A percentile compares a stretch with the other conserved stretches of the same genome.
Evolutionary conservation across 2,329 filamentous ascomycete genomes (phyloP).

Genomic region (Claviceps fusiformis): DNA sequence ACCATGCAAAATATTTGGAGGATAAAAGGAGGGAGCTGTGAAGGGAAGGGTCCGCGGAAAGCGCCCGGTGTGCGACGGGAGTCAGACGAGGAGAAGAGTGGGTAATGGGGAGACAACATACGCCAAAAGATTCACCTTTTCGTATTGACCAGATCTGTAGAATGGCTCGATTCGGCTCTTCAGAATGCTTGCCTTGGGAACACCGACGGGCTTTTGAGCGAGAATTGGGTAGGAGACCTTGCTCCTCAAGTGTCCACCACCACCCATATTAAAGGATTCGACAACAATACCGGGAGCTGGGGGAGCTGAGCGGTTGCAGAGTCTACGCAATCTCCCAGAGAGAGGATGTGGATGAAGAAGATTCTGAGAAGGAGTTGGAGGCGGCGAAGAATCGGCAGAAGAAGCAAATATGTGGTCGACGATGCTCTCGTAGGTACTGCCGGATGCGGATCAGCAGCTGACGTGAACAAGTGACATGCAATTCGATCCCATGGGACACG

Average conservation of each 20-base stretch:
- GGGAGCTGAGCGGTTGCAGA: conserved; percentile 25
- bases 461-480: conserved; percentile 4
- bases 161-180: conserved; percentile 72
- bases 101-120: conserved; percentile 25
- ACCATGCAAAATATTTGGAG: not conserved
- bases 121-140: conserved; percentile 59
- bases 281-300: conserved; percentile 17
- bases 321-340: conserved; percentile 15
- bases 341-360: conserved; percentile 6
- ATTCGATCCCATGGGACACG: not conserved
- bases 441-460: conserved; percentile 12
- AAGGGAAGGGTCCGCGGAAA: not conserved
- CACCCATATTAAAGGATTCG: conserved; percentile 34
- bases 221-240: conserved; percentile 38
- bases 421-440: conserved; percentile 11
- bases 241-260: conserved; percentile 30
- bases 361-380: conserved; percentile 10
- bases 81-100: not conserved
- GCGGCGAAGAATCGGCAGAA: conserved; percentile 13
- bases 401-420: conserved; percentile 13
- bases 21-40: too few species aligned
- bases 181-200: conserved; percentile 77
- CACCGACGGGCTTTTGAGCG: conserved; percentile 46
- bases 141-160: conserved; percentile 66
- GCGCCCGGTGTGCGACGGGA: not conserved